Evolutionary conservation across 257 asterid genomes (phyloP).

Genomic region (Ajuga chamaepitys): DNA sequence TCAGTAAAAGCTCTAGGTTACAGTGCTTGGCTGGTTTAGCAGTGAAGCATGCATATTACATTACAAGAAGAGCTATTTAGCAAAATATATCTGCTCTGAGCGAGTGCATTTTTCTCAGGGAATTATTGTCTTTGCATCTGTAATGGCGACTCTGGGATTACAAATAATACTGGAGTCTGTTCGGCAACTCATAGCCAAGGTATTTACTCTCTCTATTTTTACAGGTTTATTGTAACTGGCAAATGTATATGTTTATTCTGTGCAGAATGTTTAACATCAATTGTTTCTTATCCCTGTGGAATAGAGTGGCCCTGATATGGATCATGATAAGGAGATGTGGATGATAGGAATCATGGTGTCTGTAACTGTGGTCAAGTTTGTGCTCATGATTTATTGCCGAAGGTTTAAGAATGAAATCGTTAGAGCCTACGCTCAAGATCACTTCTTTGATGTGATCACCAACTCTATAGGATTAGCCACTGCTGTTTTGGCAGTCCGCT

Average conservation of each 20-base stretch:
- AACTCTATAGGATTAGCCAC: conserved; percentile 72
- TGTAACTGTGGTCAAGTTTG: conserved; percentile 70
- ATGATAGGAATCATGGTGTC: conserved; percentile 91
- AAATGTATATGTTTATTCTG: not conserved
- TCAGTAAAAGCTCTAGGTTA: not conserved
- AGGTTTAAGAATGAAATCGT: conserved; percentile 76
- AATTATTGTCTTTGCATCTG: conserved; percentile 85
- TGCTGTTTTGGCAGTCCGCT: conserved; percentile 69
- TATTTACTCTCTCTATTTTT: conserved; percentile 12
- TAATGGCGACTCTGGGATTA: conserved; percentile 89
- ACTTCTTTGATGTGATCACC: conserved; percentile 81
- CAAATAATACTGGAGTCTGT: conserved; percentile 82
- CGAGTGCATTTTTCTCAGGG: conserved; percentile 44
- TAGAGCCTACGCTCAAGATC: conserved; percentile 90
- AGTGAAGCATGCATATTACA: not conserved
- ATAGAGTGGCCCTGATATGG: conserved; percentile 53
- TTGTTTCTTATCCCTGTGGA: not conserved
- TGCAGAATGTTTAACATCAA: not conserved
- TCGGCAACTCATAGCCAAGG: conserved; percentile 66
- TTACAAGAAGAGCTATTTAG: not conserved
- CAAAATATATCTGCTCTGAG: conserved; percentile 8
- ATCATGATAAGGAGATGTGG: conserved; percentile 73
- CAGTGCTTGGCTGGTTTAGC: not conserved
- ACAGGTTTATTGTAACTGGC: not conserved
- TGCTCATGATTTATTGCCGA: conserved; percentile 72